These are phyloP conservation scores for Juncus effusus DNA, from an alignment of 176 grass and related monocot genomes.

Conservation along the genomic window DNA sequence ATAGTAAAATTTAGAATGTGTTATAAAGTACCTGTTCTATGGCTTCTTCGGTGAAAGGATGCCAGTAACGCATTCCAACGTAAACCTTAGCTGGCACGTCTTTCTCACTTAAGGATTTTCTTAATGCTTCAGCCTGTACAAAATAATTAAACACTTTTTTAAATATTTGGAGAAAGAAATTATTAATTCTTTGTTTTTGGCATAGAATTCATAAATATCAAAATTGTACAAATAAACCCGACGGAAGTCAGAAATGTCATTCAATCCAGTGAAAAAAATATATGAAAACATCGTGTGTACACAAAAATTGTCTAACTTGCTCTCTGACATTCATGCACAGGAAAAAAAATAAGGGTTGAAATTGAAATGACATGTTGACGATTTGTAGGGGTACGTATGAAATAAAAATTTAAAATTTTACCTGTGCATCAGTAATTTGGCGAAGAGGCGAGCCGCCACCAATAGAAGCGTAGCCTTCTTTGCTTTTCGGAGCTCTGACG, in stretches of 20 bases:
- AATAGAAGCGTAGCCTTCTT: constrained; percentile 99
- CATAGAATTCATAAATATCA: too few species aligned
- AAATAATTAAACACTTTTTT: not conserved
- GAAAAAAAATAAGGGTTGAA: too few species aligned
- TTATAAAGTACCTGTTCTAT: constrained; percentile 65
- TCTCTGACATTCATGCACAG: too few species aligned
- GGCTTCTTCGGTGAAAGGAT: constrained; percentile 99
- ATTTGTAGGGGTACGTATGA: not conserved
- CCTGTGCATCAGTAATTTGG: constrained; percentile 96
- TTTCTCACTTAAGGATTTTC: constrained; percentile 74
- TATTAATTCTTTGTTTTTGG: too few species aligned
- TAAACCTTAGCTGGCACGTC: constrained; percentile 94
- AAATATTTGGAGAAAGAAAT: too few species aligned
- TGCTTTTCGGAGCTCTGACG: constrained; percentile 94
- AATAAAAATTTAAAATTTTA: not conserved
- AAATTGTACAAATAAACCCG: not conserved
- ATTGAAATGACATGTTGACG: constrained; percentile 2
- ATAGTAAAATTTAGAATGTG: not conserved
- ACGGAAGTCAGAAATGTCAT: not conserved
- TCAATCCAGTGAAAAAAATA: constrained; percentile 4
- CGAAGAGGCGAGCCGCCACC: constrained; percentile 96
- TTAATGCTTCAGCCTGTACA: constrained; percentile 75
- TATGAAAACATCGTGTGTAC: not conserved
- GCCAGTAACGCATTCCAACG: constrained; percentile 99
- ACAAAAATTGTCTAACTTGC: not conserved